Conservation (phyloP, 2,329 filamentous ascomycete genomes). For the Colletotrichum melonis region DNA sequence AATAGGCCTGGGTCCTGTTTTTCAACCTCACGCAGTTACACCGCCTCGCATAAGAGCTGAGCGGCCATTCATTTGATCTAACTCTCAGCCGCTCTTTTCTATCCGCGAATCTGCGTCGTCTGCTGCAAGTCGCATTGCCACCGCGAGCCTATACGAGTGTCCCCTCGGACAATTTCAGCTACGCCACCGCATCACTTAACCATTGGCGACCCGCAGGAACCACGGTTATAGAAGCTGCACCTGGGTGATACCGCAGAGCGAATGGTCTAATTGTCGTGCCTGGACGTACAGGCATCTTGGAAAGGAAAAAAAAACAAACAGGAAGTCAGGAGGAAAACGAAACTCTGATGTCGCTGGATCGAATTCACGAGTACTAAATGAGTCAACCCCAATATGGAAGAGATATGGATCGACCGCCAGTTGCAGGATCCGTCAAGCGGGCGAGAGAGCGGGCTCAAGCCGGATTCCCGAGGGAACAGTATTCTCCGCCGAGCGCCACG, state of each 20-base stretch:
- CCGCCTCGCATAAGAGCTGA: slow-evolving; percentile 30
- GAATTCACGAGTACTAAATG: slow-evolving; percentile 57
- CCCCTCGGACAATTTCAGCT: slow-evolving; percentile 28
- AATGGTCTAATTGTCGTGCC: slow-evolving; percentile 22
- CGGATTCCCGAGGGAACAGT: slow-evolving; percentile 45
- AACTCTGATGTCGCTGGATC: slow-evolving; percentile 40
- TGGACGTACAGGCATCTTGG: slow-evolving; percentile 24
- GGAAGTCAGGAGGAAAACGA: slow-evolving; percentile 30
- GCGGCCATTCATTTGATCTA: slow-evolving; percentile 33
- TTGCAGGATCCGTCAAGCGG: slow-evolving; percentile 63
- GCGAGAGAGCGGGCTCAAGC: slow-evolving; percentile 65
- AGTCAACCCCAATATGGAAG: slow-evolving; percentile 66
- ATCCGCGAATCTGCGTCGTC: slow-evolving; percentile 24
- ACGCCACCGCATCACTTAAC: slow-evolving; percentile 14
- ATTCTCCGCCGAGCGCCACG: slow-evolving; percentile 40
- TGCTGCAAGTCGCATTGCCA: slow-evolving; percentile 8
- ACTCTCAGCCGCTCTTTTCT: slow-evolving; percentile 21
- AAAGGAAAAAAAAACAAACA: slow-evolving; percentile 37
- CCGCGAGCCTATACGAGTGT: slow-evolving; percentile 40
- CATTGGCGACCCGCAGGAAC: slow-evolving; percentile 21
- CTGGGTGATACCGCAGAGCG: slow-evolving; percentile 27
- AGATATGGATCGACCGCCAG: slow-evolving; percentile 59
- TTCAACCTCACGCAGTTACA: slow-evolving; percentile 30
- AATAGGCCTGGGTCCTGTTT: slow-evolving; percentile 36
- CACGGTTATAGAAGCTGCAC: slow-evolving; percentile 18